Base-by-base conservation (phyloP, 805 yeast genomes). In the Candida andamanensis region DNA sequence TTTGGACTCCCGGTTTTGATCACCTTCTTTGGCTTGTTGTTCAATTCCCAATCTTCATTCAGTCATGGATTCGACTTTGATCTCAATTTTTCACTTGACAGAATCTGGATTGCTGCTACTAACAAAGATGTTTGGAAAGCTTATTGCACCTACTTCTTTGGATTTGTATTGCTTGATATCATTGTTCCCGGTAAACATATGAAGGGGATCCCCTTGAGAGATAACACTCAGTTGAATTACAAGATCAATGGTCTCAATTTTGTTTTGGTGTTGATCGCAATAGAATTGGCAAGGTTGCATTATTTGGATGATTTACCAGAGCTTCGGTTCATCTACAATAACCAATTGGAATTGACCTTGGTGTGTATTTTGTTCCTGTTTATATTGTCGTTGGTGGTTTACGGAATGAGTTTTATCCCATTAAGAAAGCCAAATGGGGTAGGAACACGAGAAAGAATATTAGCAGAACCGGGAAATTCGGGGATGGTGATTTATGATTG, bases 381-480 rank as follows among this genome's bases (percentile, higher is more conserved):
- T 30, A 30, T 72, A 2, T 52, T 90, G 28, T 72, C 95, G 1
- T 53, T 65, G 16, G 73, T 75, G 39, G 82, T 85, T 15, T 89
- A 85, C 54, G 32, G 77, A 2, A 52, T 57, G 23, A 84, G 95
- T 4, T 90, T 79, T 50, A 42, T 80, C 5, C 85, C 87, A 10
- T 56, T 77, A 24, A 37, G 56, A 5, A 42, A 47, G 20, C 47
- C 60, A 16, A 82, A 80, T 49, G 80, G 80, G 5, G 35, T 47
- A 4, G 73, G 69, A 0, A 74, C 79, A 1, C 64, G 63, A 8
- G 92, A 85, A 47, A 67, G 84, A 42, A 76, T 92, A 24, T 66
- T 92, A 32, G 89, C 97, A 0, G 56, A 73, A 24, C 92, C 92
- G 27, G 98, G 98, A 3, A 90, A 90, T 59, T 69, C 95, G 0